Conservation (phyloP, 2,329 filamentous ascomycete genomes). For the Knufia petricola region DNA sequence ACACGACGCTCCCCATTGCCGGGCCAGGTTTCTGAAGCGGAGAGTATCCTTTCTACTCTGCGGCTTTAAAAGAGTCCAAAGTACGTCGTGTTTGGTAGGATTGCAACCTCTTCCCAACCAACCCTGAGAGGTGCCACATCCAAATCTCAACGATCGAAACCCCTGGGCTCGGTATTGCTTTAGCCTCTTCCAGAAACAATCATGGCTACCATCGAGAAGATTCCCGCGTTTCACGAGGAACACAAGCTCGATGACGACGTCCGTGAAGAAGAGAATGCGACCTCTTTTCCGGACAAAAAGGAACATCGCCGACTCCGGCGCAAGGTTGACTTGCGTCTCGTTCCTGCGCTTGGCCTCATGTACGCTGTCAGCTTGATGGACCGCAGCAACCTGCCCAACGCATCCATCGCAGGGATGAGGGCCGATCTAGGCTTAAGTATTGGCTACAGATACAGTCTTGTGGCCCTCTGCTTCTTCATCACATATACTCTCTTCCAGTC, state of each 20-base stretch:
- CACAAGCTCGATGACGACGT: not conserved
- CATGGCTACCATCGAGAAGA: not conserved
- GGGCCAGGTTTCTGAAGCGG: too few relatives aligned
- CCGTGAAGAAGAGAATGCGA: not conserved
- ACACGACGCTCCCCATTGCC: too few relatives aligned
- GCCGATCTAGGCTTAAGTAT: not conserved
- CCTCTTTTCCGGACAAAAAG: not conserved
- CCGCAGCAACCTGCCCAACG: constrained; percentile 63
- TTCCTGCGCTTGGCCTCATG: constrained; percentile 52
- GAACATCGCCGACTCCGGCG: constrained; percentile 23
- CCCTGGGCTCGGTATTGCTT: too few relatives aligned
- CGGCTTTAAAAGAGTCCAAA: too few relatives aligned
- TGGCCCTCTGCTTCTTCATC: constrained; percentile 63
- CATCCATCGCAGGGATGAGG: constrained; percentile 53
- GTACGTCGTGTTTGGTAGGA: too few relatives aligned
- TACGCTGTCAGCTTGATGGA: constrained; percentile 73
- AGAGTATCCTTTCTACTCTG: too few relatives aligned
- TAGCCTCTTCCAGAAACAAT: too few relatives aligned
- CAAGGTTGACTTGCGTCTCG: constrained; percentile 56
- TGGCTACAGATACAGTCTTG: constrained; percentile 17
- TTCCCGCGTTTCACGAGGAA: not conserved
- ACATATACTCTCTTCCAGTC: constrained; percentile 62
- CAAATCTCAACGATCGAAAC: too few relatives aligned
- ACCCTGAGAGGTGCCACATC: too few relatives aligned
- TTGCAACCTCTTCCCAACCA: too few relatives aligned